Base-by-base conservation (phyloP, 1,139 yeast genomes). In the Lodderomyces metapsilosis region DNA sequence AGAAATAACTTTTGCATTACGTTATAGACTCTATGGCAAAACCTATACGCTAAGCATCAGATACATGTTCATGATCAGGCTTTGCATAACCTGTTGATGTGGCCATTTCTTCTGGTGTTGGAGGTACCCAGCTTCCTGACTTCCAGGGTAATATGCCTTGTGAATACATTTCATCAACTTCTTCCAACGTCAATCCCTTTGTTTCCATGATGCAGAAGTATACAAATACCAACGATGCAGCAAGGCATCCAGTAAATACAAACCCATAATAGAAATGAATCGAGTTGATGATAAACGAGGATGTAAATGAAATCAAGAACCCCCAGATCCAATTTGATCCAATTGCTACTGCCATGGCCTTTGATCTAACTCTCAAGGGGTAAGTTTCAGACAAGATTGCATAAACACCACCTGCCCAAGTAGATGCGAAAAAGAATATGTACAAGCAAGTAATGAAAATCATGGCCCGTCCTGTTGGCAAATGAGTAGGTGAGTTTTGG, bases 401-500 rank as follows among this genome's bases (percentile, higher is more conserved):
- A 76, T 80, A 88, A 32, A 83, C 84, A 53, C 82, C 78, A 52
- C 94, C 91, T 46, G 89, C 95, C 94, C 95, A 87, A 7, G 94
- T 81, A 32, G 84, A 76, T 15, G 95, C 92, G 59, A 87, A 88
- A 66, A 77, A 82, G 76, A 84, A 83, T 46, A 88, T 85, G 66
- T 80, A 88, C 47, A 84, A 59, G 62, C 92, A 85, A 17, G 89
- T 78, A 53, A 87, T 77, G 54, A 84, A 81, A 61, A 88, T 84
- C 86, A 77, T 68, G 44, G 83, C 85, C 62, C 80, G 68, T 61
- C 91, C 91, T 34, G 85, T 79, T 34, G 51, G 37, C 33, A 35
- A 37, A 40, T 48, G 31, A 25, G 56, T 55, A 17, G 48, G 45
- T 36, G 63, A 55, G 28, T 60, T 58, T 16, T 62, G 58, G 17